phyloP scores from a whole-genome alignment of 768 basidiomycete species.

The Agaricus subrufescens region DNA sequence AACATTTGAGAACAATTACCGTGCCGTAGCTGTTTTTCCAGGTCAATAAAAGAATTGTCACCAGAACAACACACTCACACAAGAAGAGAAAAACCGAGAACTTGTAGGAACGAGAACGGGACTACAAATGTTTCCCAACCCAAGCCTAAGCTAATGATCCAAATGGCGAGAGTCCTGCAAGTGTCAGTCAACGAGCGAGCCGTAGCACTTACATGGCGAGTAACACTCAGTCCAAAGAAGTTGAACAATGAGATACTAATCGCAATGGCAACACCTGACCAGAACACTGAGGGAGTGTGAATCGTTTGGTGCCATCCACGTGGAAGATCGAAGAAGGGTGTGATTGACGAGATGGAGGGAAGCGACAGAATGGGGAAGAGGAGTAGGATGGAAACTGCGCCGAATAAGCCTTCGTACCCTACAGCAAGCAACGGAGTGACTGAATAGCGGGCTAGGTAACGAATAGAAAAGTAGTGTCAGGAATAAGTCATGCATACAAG shows the following conservation, averaged over 20 bases:
- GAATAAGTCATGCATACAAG: background rate
- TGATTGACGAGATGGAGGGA: constrained; percentile 54
- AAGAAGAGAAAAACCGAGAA: constrained; percentile 79
- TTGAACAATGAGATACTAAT: constrained; percentile 81
- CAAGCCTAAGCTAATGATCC: constrained; percentile 83
- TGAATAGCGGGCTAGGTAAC: constrained; percentile 52
- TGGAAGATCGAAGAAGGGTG: constrained; percentile 82
- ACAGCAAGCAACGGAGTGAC: constrained; percentile 91
- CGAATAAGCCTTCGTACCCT: constrained; percentile 92
- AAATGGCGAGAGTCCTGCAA: constrained; percentile 93
- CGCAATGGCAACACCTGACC: constrained; percentile 66
- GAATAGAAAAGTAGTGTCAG: constrained; percentile 7
- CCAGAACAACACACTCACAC: constrained; percentile 56
- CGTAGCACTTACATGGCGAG: constrained; percentile 90
- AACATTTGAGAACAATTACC: constrained; percentile 34
- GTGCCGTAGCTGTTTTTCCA: constrained; percentile 69
- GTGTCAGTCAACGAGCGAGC: constrained; percentile 91
- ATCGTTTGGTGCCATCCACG: constrained; percentile 90
- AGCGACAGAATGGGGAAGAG: constrained; percentile 79
- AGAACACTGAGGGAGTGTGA: constrained; percentile 65
- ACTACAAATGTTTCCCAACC: constrained; percentile 88
- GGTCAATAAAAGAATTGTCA: background rate
- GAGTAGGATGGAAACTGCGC: constrained; percentile 71
- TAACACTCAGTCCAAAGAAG: constrained; percentile 88
- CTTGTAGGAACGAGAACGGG: constrained; percentile 79